These are phyloP conservation scores for Persicaria maculosa DNA, from an alignment of 148 eudicot genomes.

Conservation along the genomic window DNA sequence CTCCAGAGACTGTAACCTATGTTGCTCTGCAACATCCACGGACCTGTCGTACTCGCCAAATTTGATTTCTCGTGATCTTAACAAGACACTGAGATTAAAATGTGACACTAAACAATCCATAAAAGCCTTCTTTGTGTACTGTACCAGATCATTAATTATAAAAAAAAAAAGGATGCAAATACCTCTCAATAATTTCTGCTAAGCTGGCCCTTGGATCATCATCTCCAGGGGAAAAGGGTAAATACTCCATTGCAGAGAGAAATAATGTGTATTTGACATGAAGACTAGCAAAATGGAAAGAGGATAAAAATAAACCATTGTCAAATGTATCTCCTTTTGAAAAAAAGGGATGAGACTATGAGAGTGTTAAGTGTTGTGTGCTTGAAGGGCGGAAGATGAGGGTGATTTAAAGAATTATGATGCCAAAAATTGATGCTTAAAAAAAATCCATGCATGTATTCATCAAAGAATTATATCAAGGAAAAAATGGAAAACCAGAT, in stretches of 20 bases:
- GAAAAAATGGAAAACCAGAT: constrained; percentile 3
- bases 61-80: constrained; percentile 72
- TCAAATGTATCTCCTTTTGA: neutral
- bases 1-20: constrained; percentile 75
- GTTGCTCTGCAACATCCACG: constrained; percentile 75
- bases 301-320: constrained; percentile 7
- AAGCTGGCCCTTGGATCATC: constrained; percentile 78
- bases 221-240: constrained; percentile 77
- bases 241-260: constrained; percentile 80
- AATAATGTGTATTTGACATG: constrained; percentile 80
- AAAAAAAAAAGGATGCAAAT: constrained; percentile 15
- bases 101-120: neutral
- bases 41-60: constrained; percentile 54
- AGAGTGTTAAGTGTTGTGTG: neutral
- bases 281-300: constrained; percentile 36
- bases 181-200: constrained; percentile 92
- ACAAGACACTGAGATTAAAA: constrained; percentile 53
- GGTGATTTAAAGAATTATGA: neutral
- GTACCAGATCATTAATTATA: neutral
- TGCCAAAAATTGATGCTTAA: neutral
- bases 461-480: constrained; percentile 4
- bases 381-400: neutral
- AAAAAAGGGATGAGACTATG: neutral
- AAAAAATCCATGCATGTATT: neutral
- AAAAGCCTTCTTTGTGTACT: neutral